Conservation (phyloP, 345 rosid genomes). For the Pistacia integerrima region DNA sequence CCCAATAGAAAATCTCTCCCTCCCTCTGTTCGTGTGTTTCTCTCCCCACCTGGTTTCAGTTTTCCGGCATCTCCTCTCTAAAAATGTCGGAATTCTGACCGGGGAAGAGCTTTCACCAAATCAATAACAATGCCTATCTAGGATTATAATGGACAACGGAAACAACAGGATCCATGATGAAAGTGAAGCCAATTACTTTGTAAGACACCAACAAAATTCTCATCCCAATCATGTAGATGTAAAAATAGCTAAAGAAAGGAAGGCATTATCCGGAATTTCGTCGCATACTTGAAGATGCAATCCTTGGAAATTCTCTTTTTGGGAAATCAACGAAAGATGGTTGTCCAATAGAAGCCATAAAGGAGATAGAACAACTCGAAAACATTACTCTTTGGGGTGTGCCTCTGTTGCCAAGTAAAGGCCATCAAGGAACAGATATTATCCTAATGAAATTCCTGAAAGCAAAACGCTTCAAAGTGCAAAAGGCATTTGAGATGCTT, state of each 20-base stretch:
- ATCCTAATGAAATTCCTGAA: constrained; percentile 55
- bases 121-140: not conserved
- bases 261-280: constrained; percentile 47
- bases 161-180: not conserved
- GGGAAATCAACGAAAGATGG: constrained; percentile 18
- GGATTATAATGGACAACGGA: not conserved
- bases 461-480: constrained; percentile 42
- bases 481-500: constrained; percentile 57
- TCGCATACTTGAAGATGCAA: constrained; percentile 50
- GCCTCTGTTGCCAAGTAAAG: constrained; percentile 56
- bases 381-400: constrained; percentile 57
- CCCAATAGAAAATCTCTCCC: no score
- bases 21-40: not conserved
- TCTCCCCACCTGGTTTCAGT: not conserved
- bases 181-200: not conserved
- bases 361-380: constrained; percentile 9
- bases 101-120: not conserved
- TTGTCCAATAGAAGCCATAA: constrained; percentile 5
- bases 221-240: constrained; percentile 5
- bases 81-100: not conserved
- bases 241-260: constrained; percentile 16
- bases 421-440: constrained; percentile 48
- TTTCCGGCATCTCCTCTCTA: not conserved
- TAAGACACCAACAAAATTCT: not conserved
- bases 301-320: constrained; percentile 41